Conservation (phyloP, 1,139 yeast species). For the Hyphopichia fennica region DNA sequence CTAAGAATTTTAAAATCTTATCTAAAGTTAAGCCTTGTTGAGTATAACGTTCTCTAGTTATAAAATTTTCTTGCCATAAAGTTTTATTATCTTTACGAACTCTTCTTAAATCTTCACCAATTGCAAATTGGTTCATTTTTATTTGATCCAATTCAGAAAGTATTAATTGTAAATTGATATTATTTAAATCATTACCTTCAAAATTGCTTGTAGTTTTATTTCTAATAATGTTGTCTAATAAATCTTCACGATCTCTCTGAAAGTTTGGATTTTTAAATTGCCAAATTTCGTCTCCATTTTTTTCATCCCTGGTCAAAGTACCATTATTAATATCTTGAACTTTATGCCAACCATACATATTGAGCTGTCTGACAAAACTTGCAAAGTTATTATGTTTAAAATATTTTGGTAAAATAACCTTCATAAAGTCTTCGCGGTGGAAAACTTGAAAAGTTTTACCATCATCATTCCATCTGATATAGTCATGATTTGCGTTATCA, state of each 20-base stretch:
- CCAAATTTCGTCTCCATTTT: conserved; percentile 49
- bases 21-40: conserved; percentile 87
- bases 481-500: conserved; percentile 65
- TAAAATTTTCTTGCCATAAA: conserved; percentile 85
- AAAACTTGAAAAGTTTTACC: conserved; percentile 84
- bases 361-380: conserved; percentile 89
- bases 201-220: conserved; percentile 42
- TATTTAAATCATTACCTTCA: conserved; percentile 39
- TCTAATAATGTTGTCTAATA: conserved; percentile 68
- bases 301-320: conserved; percentile 57
- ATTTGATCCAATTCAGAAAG: conserved; percentile 74
- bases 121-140: conserved; percentile 74
- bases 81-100: conserved; percentile 85
- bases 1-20: conserved; percentile 81
- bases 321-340: conserved; percentile 78
- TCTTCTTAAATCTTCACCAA: conserved; percentile 80
- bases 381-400: conserved; percentile 95
- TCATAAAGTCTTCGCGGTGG: conserved; percentile 85
- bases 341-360: conserved; percentile 98
- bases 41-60: conserved; percentile 81
- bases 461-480: conserved; percentile 81
- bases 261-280: conserved; percentile 85
- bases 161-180: conserved; percentile 53
- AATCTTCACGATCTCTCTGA: conserved; percentile 65
- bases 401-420: conserved; percentile 78